phyloP scores from a whole-genome alignment of 345 rosid species.

The Lepidium didymum region DNA sequence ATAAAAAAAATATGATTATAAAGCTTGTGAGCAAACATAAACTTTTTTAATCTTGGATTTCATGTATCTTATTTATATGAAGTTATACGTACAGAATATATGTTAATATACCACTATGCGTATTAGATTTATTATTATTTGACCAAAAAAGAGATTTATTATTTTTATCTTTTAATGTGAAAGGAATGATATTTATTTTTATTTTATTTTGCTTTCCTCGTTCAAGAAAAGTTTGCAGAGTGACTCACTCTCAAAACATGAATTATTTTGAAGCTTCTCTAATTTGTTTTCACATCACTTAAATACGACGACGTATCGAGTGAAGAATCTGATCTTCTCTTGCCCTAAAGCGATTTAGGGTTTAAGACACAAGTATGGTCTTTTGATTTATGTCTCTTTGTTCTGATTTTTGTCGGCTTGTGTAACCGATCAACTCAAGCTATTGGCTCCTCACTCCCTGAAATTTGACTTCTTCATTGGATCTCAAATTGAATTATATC shows the following conservation, averaged over 20 bases:
- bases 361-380: conserved; percentile 19
- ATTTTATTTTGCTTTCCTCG: background rate
- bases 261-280: conserved; percentile 15
- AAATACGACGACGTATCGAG: conserved; percentile 17
- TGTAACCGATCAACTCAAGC: conserved; percentile 34
- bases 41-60: too few species aligned
- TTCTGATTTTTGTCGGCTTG: conserved; percentile 26
- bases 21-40: too few species aligned
- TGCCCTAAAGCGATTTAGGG: conserved; percentile 33
- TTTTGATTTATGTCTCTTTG: conserved; percentile 23
- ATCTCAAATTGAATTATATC: conserved; percentile 10
- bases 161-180: background rate
- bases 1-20: too few species aligned
- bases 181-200: background rate
- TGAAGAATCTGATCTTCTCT: conserved; percentile 15
- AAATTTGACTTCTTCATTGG: conserved; percentile 23
- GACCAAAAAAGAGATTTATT: too few species aligned
- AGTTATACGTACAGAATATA: too few species aligned
- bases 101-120: too few species aligned
- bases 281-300: background rate
- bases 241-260: conserved; percentile 9
- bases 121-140: too few species aligned
- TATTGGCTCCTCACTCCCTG: conserved; percentile 26
- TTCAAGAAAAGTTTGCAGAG: conserved; percentile 21
- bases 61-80: too few species aligned